phyloP scores from a whole-genome alignment of 345 rosid genomes.

The Brassica carinata region DNA sequence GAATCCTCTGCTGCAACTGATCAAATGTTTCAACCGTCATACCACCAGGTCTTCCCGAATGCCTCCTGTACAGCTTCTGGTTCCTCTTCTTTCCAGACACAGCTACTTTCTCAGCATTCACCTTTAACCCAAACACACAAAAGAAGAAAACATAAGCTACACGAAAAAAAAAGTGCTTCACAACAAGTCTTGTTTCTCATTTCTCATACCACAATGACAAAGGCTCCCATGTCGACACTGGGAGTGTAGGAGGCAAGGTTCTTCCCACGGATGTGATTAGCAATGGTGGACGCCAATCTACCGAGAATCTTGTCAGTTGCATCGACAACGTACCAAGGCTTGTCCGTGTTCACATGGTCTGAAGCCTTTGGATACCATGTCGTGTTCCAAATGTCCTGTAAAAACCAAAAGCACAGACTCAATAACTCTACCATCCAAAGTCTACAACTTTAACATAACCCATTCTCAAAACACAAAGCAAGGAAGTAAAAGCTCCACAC shows the following conservation, averaged over 20 bases:
- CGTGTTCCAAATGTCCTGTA: constrained; percentile 94
- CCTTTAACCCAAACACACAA: constrained; percentile 49
- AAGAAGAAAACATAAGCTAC: neutral
- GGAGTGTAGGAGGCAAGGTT: constrained; percentile 88
- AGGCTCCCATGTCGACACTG: constrained; percentile 98
- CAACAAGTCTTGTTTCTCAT: too few species aligned
- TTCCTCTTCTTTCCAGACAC: constrained; percentile 93
- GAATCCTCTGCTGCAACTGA: constrained; percentile 88
- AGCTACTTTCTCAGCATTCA: constrained; percentile 94
- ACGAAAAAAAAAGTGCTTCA: neutral
- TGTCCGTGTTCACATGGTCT: constrained; percentile 82
- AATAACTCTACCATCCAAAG: too few species aligned
- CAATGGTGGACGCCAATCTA: constrained; percentile 86
- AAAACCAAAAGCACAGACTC: too few species aligned
- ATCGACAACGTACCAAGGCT: constrained; percentile 89
- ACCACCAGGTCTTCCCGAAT: constrained; percentile 98
- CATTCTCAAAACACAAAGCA: neutral
- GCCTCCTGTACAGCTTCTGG: constrained; percentile 96
- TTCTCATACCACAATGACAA: constrained; percentile 83
- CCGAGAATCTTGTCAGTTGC: constrained; percentile 92
- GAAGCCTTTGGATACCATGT: constrained; percentile 95
- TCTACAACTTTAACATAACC: neutral
- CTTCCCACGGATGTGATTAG: constrained; percentile 90
- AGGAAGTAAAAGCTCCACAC: neutral
- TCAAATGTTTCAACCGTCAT: constrained; percentile 93